Percentiles rank a stretch among this genome's conserved stretches.
Conservation (phyloP, 2,329 filamentous ascomycete genomes). For the Blastomyces silverae region DNA sequence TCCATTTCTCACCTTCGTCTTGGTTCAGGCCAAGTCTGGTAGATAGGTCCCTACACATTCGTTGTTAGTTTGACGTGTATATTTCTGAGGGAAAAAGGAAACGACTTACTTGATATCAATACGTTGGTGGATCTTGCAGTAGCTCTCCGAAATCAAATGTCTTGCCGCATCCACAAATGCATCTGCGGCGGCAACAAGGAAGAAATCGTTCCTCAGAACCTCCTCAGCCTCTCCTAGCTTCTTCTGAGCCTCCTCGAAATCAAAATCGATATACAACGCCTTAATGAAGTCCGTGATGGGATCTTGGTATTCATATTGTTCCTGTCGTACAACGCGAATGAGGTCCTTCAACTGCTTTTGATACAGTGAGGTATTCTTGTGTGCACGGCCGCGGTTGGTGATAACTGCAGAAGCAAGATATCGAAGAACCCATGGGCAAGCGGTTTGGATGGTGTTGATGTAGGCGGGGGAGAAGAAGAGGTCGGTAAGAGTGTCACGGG, state of each 20-base stretch:
- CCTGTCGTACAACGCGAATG: slow-evolving; percentile 89
- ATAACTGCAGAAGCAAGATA: slow-evolving; percentile 94
- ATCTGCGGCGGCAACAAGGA: slow-evolving; percentile 77
- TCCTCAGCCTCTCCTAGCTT: slow-evolving; percentile 82
- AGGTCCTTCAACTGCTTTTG: slow-evolving; percentile 99
- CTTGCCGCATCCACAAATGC: slow-evolving; percentile 88
- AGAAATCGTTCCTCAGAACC: slow-evolving; percentile 90
- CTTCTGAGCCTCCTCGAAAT: slow-evolving; percentile 93
- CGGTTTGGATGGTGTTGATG: slow-evolving; percentile 99
- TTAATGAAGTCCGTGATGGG: slow-evolving; percentile 95
- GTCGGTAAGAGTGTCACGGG: slow-evolving; percentile 84
- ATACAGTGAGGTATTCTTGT: slow-evolving; percentile 72
- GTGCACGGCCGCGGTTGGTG: slow-evolving; percentile 74
- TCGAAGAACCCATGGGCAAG: slow-evolving; percentile 90
- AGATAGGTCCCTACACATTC: slow-evolving; percentile 63
- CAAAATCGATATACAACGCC: slow-evolving; percentile 91
- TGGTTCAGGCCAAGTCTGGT: slow-evolving; percentile 83
- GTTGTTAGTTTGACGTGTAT: slow-evolving; percentile 1
- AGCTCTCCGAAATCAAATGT: slow-evolving; percentile 95
- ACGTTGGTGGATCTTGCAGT: slow-evolving; percentile 99
- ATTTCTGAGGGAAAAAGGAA: background rate
- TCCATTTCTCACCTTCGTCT: slow-evolving; percentile 99
- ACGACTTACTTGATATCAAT: slow-evolving; percentile 79
- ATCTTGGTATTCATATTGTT: slow-evolving; percentile 95
- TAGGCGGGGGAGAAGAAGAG: slow-evolving; percentile 95